Base-by-base conservation (phyloP, 108 stramenopile species). In the Epithemia pelagica region DNA sequence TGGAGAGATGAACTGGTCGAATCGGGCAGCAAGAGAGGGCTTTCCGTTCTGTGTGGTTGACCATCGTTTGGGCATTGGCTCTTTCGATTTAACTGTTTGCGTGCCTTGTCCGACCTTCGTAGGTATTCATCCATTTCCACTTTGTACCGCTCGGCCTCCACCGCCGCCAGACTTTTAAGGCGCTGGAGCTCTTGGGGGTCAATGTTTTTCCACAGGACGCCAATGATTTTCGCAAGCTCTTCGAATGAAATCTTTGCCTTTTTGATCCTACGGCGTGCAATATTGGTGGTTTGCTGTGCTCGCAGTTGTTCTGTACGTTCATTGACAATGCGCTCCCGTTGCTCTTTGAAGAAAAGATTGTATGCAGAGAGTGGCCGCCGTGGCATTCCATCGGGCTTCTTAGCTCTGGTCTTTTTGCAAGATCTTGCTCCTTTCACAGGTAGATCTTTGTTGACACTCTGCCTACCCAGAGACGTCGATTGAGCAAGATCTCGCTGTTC, bases 211-310 rank as follows among this genome's bases (percentile, higher is more conserved):
- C 82, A 83, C 30, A 79, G 59, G 30, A 67, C 76, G 18, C 79
- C 79, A 58, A 83, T 79, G 56, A 70, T 71, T 60, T 81, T 78
- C 61, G 82, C 82, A 22, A 83, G 55, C 30, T 62, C 75, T 64
- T 83, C 82, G 32, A 83, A 83, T 22, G 79, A 77, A 32, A 80
- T 74, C 66, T 80, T 78, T 32, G 69, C 37, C 15, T 46, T 46
- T 46, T 46, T 46, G 37, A 46, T 46, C 15, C 37, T 5, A 46
- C 37, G 37, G 5, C 37, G 37, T 10, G 37, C 37, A 46, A 15
- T 46, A 15, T 46, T 46, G 5, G 37, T 46, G 37, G 37, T 46
- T 15, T 46, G 37, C 15, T 46, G 37, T 5, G 37, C 37, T 46
- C 15, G 5, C 10, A 46, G 37, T 46, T 46, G 37, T 46, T 46